Conservation (phyloP, 2,329 filamentous ascomycete genomes). For the Daldinia eschscholtzii region DNA sequence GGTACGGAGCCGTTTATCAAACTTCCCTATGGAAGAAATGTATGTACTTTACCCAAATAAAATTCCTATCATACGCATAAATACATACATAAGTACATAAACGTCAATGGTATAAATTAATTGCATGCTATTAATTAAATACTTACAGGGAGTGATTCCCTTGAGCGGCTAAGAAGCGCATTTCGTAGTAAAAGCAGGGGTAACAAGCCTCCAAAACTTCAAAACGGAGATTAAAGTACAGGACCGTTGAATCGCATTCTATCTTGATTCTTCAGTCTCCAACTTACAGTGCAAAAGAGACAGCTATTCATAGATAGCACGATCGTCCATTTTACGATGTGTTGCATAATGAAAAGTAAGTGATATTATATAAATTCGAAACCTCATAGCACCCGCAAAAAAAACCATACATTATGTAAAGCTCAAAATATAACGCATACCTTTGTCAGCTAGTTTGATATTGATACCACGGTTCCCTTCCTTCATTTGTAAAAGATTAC, state of each 20-base stretch:
- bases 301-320: background rate
- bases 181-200: slow-evolving; percentile 27
- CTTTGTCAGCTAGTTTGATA: slow-evolving; percentile 21
- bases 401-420: background rate
- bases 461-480: slow-evolving; percentile 26
- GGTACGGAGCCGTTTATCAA: background rate
- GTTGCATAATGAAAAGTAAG: background rate
- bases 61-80: background rate
- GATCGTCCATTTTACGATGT: background rate
- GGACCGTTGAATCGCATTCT: slow-evolving; percentile 11
- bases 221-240: slow-evolving; percentile 37
- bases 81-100: background rate
- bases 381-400: background rate
- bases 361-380: slow-evolving; percentile 3
- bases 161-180: slow-evolving; percentile 19
- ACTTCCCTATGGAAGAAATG: too few species aligned
- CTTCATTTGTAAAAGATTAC: slow-evolving; percentile 28
- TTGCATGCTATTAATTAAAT: slow-evolving; percentile 32
- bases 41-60: too few species aligned
- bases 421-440: background rate
- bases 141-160: slow-evolving; percentile 26
- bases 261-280: slow-evolving; percentile 12
- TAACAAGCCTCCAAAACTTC: slow-evolving; percentile 29
- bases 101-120: slow-evolving; percentile 29
- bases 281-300: background rate